phyloP scores from a whole-genome alignment of 345 rosid genomes.

The Carallia brachiata region DNA sequence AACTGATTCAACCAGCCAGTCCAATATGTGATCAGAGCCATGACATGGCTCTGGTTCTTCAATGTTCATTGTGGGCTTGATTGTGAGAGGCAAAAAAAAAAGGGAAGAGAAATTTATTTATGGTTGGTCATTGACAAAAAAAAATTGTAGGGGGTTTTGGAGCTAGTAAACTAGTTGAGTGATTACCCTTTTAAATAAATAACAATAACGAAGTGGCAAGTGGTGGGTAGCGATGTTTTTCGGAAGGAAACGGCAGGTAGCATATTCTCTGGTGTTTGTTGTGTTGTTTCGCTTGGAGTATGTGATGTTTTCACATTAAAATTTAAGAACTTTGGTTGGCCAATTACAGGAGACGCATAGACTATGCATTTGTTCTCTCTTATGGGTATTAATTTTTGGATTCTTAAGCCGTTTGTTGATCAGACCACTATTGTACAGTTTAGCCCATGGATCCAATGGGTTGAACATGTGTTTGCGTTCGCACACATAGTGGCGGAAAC shows the following conservation, averaged over 20 bases:
- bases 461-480: no score
- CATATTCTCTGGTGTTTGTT: conserved; percentile 28
- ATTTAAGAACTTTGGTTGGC: neutral
- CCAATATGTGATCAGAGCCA: conserved; percentile 45
- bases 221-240: neutral
- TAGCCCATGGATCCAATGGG: no score
- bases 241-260: conserved; percentile 29
- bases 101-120: neutral
- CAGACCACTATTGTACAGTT: no score
- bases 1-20: conserved; percentile 59
- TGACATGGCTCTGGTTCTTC: conserved; percentile 63
- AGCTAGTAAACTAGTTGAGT: neutral
- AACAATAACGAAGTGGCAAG: conserved; percentile 1
- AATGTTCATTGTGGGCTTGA: conserved; percentile 36
- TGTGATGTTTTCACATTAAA: conserved; percentile 23
- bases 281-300: conserved; percentile 41
- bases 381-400: conserved; percentile 27
- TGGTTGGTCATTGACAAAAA: conserved; percentile 13
- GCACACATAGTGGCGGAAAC: no score
- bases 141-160: neutral
- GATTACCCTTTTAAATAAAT: conserved; percentile 11
- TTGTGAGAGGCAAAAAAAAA: neutral
- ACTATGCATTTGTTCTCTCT: conserved; percentile 16
- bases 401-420: neutral
- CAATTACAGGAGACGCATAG: neutral